Base-by-base conservation (phyloP, 495 filamentous ascomycete genomes). In the Talaromyces wortmannii region DNA sequence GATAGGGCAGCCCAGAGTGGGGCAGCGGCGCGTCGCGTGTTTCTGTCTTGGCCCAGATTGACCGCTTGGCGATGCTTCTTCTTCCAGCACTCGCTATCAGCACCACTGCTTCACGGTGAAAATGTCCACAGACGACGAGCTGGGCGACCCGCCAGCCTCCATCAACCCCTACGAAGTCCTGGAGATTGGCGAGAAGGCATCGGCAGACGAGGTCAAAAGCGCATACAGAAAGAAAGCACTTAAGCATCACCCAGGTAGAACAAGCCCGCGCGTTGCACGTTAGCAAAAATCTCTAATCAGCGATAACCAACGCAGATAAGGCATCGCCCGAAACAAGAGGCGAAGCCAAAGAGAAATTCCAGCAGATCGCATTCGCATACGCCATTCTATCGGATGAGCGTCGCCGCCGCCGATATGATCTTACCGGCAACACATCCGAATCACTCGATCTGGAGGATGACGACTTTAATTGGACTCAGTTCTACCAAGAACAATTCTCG, bases 121-220 rank as follows among this genome's bases (percentile, higher is more conserved):
- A 45, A 53, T 53, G 52, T 53, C 52, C 17, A 17, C 44, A 15
- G 52, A 59, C 46, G 60, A 60, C 36, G 64, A 70, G 13, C 32
- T 66, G n/a, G 60, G 67, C 12, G 65, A 75, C 15, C 72, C 80
- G 17, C 76, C 81, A 4, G 73, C 72, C 44, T 73, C 78, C 32
- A 84, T 88, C 47, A 82, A 97, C 70, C 91, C 92, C 63, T 98
- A 98, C 73, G 87, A 92, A 61, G 90, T 94, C 64, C 77, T 98
- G 29, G 86, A 81, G 11, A 73, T 94, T 50, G 74, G 83, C 53
- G 77, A 77, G 29, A 78, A 85, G 44, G 88, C 87, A 53, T 84
- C 79, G 16, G 86, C 94, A 47, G 75, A 76, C 49, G 89, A 95
- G 61, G 87, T 98, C 69, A 98, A 97, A 63, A 91, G 94, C 67